Evolutionary conservation across 2,329 filamentous ascomycete species (phyloP), one percentile per base, ranked within the genome.

Genomic region (Penicillium psychrosexuale): DNA sequence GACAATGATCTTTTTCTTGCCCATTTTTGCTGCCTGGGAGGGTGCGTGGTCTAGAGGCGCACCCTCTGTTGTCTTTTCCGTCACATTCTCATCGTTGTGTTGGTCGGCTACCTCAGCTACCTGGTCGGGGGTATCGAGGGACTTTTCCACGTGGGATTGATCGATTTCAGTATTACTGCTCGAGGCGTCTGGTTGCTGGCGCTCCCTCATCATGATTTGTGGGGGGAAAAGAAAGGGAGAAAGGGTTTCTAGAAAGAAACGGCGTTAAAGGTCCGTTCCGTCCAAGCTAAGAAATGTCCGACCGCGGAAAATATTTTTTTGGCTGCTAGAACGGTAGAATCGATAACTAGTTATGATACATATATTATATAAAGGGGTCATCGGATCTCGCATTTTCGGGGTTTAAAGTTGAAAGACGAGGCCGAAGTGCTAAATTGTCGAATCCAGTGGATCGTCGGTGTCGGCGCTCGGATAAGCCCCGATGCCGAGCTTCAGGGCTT

Each of bases 1-100:
- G 22, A 76, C 62, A 11, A 67, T 52, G 31, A 75, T 72, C 61
- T 75, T 71, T 47, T 72, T 72, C 60, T 71, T 75, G 22, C 72
- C 69, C 62, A 77, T 63, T 39, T 67, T 71, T 9, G 71, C 66
- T 5, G 73, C 72, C 60, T 73, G 69, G 1, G 75, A 76, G 8
- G 68, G 64, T 5, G 64, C 63, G n/a, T 64, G 64, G 36, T 70
- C 68, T n/a, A 72, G 57, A 27, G 67, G 53, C 3, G 60, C 58
- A 5, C 64, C 64, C 8, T 57, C 56, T 7, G 53, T 17, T 15
- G 56, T 44, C 19, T 62, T 65, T 46, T 66, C 65, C 2, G 51
- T 46, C 8, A 55, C 45, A 46, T 60, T 42, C 13, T 60, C 47
- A 7, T 53, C 38, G 8, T 47, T 39, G 5, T 40, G 43, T 36